These are phyloP conservation scores for Toxicodendron radicans DNA, from an alignment of 345 rosid genomes.

Conservation along the genomic window DNA sequence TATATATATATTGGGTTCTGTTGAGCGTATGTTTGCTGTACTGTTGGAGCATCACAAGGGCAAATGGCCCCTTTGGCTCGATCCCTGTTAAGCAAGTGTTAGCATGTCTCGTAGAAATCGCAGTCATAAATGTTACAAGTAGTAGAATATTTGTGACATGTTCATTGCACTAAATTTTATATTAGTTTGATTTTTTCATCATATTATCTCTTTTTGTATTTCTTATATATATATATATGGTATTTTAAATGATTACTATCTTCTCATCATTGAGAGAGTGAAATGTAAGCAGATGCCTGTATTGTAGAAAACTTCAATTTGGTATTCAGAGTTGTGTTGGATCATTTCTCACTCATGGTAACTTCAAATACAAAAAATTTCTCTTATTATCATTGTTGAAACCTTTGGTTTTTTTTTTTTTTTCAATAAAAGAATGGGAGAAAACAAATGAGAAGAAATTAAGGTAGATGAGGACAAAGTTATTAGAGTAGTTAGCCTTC, in stretches of 20 bases:
- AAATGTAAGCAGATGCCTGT: not conserved
- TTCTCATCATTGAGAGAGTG: not conserved
- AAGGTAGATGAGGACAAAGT: not conserved
- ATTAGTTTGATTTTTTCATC: no score
- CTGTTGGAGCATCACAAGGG: constrained; percentile 94
- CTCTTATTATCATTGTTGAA: not conserved
- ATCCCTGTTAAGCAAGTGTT: no score
- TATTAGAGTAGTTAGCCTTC: not conserved
- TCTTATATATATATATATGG: not conserved
- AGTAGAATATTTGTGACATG: no score
- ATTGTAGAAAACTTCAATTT: not conserved
- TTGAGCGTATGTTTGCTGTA: constrained; percentile 94
- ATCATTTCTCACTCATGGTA: not conserved
- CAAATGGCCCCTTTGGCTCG: constrained; percentile 99
- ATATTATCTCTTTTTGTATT: no score
- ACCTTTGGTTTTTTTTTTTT: not conserved
- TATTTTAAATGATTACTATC: not conserved
- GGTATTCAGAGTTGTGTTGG: not conserved
- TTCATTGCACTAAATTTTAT: no score
- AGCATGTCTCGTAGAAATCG: no score
- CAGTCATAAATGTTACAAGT: no score
- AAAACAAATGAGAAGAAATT: not conserved
- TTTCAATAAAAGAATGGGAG: not conserved
- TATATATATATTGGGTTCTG: constrained; percentile 93
- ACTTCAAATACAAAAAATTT: not conserved